phyloP scores from a whole-genome alignment of 352 stramenopile genomes.

The Phytophthora idaei region DNA sequence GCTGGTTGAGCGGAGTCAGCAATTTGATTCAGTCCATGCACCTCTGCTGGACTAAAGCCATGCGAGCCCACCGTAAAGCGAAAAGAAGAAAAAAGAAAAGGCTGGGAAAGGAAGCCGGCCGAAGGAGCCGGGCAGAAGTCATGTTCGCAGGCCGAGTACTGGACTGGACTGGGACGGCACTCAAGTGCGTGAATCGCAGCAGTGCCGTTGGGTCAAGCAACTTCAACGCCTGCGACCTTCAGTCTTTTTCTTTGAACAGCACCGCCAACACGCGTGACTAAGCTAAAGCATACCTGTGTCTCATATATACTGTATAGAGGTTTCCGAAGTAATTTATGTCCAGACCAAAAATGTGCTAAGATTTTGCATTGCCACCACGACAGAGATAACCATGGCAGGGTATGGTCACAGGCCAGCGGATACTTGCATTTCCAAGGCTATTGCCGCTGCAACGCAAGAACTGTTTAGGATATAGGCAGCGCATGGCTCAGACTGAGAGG shows the following conservation, averaged over 20 bases:
- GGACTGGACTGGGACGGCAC: constrained; percentile 4
- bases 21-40: constrained; percentile 33
- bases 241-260: constrained; percentile 28
- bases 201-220: constrained; percentile 25
- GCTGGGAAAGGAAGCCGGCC: constrained; percentile 22
- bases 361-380: neutral
- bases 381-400: neutral
- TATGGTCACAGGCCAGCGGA: constrained; percentile 4
- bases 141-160: constrained; percentile 25
- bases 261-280: constrained; percentile 16
- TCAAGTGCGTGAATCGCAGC: constrained; percentile 4
- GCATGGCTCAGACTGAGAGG: constrained; percentile 2
- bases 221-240: constrained; percentile 39
- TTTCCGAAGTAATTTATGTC: constrained; percentile 32
- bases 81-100: constrained; percentile 25
- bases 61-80: constrained; percentile 16
- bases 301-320: constrained; percentile 20
- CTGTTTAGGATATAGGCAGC: constrained; percentile 6
- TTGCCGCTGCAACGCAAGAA: constrained; percentile 11
- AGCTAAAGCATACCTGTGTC: constrained; percentile 16
- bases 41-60: constrained; percentile 36
- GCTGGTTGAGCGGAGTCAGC: constrained; percentile 22
- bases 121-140: constrained; percentile 23
- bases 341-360: constrained; percentile 4
- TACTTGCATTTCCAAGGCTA: constrained; percentile 18